Evolutionary conservation across 2,329 filamentous ascomycete species (phyloP).

Genomic region (Talaromyces pinophilus): DNA sequence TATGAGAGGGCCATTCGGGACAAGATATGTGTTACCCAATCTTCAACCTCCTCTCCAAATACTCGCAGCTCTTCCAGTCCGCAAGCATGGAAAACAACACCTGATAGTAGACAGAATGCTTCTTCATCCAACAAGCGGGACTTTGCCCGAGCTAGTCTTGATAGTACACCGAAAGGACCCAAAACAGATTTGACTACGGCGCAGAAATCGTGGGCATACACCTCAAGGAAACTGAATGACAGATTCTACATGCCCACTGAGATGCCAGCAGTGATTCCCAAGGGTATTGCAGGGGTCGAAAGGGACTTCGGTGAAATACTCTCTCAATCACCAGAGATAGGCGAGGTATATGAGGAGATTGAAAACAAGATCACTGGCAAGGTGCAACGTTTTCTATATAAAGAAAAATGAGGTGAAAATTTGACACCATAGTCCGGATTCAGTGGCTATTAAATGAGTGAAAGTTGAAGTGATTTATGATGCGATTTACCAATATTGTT

Average conservation of each 20-base stretch:
- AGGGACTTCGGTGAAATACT: slow-evolving; percentile 5
- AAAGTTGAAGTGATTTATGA: not conserved
- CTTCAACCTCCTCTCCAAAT: not conserved
- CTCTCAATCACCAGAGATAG: slow-evolving; percentile 17
- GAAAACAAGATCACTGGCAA: slow-evolving; percentile 21
- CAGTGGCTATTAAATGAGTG: not conserved
- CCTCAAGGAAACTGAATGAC: not conserved
- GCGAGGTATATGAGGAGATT: slow-evolving; percentile 21
- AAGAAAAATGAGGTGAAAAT: not conserved
- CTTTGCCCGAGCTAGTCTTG: not conserved
- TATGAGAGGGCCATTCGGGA: not conserved
- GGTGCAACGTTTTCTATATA: slow-evolving; percentile 16
- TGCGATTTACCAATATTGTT: slow-evolving; percentile 1
- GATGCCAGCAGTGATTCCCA: not conserved
- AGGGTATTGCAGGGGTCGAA: not conserved
- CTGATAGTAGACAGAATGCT: not conserved
- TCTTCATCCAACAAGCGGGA: not conserved
- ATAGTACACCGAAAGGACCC: not conserved
- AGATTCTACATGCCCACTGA: not conserved
- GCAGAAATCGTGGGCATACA: not conserved
- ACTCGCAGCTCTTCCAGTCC: slow-evolving; percentile 13
- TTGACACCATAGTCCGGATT: not conserved
- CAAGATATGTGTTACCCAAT: not conserved
- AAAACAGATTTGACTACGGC: not conserved
- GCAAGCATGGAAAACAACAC: slow-evolving; percentile 12